A percentile compares a stretch with the other conserved stretches of the same genome.
Conservation (phyloP, 176 grass and related monocot species). For the Poa pratensis region DNA sequence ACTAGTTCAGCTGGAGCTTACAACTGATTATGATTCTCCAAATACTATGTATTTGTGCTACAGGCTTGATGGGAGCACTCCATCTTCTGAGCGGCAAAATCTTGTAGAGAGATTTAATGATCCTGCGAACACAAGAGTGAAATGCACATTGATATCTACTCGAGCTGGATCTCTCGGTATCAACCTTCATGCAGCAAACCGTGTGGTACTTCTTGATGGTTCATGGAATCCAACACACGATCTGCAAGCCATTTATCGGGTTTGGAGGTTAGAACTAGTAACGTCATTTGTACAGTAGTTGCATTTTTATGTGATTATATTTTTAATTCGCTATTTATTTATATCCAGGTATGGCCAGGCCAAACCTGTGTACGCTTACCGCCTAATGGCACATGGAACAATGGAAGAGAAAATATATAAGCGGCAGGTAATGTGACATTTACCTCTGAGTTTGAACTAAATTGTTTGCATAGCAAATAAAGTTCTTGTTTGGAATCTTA, state of each 20-base stretch:
- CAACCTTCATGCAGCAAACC: conserved; percentile 95
- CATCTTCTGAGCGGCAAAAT: conserved; percentile 85
- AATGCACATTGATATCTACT: conserved; percentile 95
- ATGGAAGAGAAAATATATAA: conserved; percentile 99
- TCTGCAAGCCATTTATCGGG: conserved; percentile 96
- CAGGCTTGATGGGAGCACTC: conserved; percentile 97
- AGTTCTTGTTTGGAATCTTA: conserved; percentile 28
- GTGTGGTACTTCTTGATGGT: conserved; percentile 93
- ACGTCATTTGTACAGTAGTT: conserved; percentile 20
- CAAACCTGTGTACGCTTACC: conserved; percentile 94
- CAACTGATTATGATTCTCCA: conserved; percentile 34
- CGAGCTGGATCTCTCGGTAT: conserved; percentile 98
- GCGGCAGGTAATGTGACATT: conserved; percentile 69
- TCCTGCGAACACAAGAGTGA: conserved; percentile 76
- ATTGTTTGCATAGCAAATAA: conserved; percentile 11
- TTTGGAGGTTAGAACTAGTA: conserved; percentile 80
- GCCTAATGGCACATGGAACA: conserved; percentile 89
- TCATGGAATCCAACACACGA: conserved; percentile 99
- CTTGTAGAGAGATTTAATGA: conserved; percentile 95
- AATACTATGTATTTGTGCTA: conserved; percentile 34
- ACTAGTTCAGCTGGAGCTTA: background rate
- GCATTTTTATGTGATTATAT: conserved; percentile 37
- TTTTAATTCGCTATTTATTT: conserved; percentile 10
- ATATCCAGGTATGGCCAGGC: conserved; percentile 86
- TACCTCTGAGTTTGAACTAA: conserved; percentile 2